Conservation (phyloP, 169 alveolate species). For the Eimeria praecox region DNA sequence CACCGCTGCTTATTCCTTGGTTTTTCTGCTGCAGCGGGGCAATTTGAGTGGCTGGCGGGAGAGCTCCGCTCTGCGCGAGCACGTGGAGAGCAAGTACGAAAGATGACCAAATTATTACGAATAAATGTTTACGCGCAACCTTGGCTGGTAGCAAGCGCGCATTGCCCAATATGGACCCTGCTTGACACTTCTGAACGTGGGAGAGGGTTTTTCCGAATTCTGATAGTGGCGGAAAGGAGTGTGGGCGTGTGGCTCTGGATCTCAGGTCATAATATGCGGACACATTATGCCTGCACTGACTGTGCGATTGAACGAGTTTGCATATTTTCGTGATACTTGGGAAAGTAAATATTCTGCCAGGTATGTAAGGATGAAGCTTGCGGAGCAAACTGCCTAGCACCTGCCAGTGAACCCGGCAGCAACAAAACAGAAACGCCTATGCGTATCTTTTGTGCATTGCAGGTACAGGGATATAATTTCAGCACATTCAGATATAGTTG, state of each 20-base stretch:
- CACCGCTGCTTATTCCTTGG: not conserved
- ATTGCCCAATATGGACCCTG: not conserved
- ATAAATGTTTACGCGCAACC: not conserved
- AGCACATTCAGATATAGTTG: conserved; percentile 21
- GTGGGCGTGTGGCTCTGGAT: not conserved
- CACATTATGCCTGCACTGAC: conserved; percentile 24
- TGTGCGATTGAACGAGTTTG: not conserved
- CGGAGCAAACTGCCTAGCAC: not conserved
- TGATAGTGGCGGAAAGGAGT: not conserved
- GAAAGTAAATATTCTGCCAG: not conserved
- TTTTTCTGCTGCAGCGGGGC: conserved; percentile 38
- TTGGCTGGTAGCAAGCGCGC: not conserved
- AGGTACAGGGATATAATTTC: conserved; percentile 42
- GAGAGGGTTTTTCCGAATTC: not conserved
- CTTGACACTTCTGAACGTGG: not conserved
- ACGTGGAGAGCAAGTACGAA: conserved; percentile 15
- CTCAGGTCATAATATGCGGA: conserved; percentile 46
- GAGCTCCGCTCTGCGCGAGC: conserved; percentile 39
- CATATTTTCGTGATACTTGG: conserved; percentile 27
- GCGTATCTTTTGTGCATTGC: not conserved
- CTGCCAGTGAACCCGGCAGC: not conserved
- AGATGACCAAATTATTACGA: not conserved
- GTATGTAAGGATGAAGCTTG: not conserved
- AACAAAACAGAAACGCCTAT: not conserved
- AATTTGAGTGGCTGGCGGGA: conserved; percentile 8